phyloP scores from a whole-genome alignment of 768 basidiomycete genomes.

The Rickenella mellea region DNA sequence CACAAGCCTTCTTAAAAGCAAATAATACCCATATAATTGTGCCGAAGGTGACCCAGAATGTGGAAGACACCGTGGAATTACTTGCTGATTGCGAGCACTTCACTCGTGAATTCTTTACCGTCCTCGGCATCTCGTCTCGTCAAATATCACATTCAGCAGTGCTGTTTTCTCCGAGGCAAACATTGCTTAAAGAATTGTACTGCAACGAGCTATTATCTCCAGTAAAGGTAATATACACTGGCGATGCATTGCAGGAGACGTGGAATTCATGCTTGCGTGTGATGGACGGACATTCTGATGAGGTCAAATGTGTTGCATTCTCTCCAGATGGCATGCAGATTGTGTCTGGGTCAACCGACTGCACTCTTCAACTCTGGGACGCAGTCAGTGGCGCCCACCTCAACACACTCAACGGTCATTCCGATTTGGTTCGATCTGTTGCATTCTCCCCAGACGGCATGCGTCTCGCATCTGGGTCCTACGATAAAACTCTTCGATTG shows the following conservation, averaged over 20 bases:
- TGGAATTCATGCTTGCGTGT: not conserved
- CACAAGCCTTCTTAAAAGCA: too few species aligned
- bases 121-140: constrained; percentile 8
- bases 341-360: too few species aligned
- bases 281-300: too few species aligned
- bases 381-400: too few species aligned
- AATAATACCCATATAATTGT: too few species aligned
- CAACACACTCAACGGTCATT: not conserved
- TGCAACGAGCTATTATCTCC: not conserved
- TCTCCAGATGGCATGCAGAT: too few species aligned
- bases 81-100: constrained; percentile 7
- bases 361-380: too few species aligned
- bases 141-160: constrained; percentile 8
- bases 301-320: too few species aligned
- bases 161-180: constrained; percentile 1
- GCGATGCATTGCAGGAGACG: not conserved
- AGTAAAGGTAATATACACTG: not conserved
- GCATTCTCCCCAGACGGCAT: constrained; percentile 1
- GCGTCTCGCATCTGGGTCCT: constrained; percentile 4
- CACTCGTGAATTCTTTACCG: constrained; percentile 5
- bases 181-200: not conserved
- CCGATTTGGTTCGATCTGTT: not conserved
- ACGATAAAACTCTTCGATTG: constrained; percentile 5
- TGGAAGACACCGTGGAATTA: too few species aligned
- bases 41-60: too few species aligned